Conservation (phyloP, 192 early-diverging fungal genomes). For the Coemansia sp. region DNA sequence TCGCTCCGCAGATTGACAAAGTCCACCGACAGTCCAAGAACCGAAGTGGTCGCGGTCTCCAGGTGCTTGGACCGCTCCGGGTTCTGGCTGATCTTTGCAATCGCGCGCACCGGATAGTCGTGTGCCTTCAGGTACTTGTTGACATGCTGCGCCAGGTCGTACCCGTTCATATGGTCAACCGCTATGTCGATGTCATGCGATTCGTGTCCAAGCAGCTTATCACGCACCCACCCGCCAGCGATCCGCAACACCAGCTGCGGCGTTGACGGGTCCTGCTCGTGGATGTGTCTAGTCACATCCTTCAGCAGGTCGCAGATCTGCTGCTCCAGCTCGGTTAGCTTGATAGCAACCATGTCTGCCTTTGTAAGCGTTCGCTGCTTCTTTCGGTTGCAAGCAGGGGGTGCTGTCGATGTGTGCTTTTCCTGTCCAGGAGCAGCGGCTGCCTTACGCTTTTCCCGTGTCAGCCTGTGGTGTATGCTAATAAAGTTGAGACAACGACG, state of each 20-base stretch:
- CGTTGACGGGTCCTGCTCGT: constrained; percentile 47
- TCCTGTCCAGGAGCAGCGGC: background rate
- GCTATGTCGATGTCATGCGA: constrained; percentile 95
- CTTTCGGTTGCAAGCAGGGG: background rate
- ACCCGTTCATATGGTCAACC: constrained; percentile 90
- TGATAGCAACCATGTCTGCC: constrained; percentile 33
- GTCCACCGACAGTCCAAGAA: constrained; percentile 81
- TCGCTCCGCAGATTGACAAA: constrained; percentile 97
- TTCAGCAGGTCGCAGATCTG: constrained; percentile 71
- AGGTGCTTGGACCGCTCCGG: constrained; percentile 97
- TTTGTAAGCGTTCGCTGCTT: background rate
- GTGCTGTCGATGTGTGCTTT: background rate
- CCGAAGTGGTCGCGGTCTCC: constrained; percentile 90
- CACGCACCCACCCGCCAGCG: constrained; percentile 98
- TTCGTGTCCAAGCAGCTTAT: constrained; percentile 91
- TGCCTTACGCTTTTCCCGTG: background rate
- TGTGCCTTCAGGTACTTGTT: constrained; percentile 67
- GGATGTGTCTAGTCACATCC: constrained; percentile 60
- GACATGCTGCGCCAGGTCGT: constrained; percentile 76
- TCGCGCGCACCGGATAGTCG: constrained; percentile 26
- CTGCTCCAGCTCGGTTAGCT: constrained; percentile 62
- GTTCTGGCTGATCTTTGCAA: constrained; percentile 88
- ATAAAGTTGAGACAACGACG: too few relatives aligned
- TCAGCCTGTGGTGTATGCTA: background rate
- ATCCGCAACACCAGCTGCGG: constrained; percentile 75